These are phyloP conservation scores for Syncephalis fuscata DNA, from an alignment of 371 early-diverging fungal species.

Conservation along the genomic window DNA sequence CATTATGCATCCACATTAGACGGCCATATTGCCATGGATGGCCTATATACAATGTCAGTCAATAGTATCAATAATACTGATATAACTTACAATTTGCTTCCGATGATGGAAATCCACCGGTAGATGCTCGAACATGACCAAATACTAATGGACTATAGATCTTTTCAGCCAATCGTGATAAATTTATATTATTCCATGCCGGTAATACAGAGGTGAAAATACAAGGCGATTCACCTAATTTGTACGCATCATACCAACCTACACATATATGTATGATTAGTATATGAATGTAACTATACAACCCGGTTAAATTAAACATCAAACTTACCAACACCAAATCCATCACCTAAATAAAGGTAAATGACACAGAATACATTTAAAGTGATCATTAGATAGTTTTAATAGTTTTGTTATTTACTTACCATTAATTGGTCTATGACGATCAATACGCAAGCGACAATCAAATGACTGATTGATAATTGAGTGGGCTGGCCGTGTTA, in stretches of 20 bases:
- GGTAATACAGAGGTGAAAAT: constrained; percentile 76
- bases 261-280: too few relatives aligned
- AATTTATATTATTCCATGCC: constrained; percentile 74
- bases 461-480: constrained; percentile 72
- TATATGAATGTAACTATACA: too few relatives aligned
- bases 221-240: constrained; percentile 33
- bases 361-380: too few relatives aligned
- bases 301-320: too few relatives aligned
- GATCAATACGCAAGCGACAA: constrained; percentile 46
- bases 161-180: constrained; percentile 63
- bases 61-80: neutral
- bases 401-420: constrained; percentile 6
- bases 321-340: constrained; percentile 64
- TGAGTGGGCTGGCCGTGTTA: constrained; percentile 53
- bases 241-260: constrained; percentile 49
- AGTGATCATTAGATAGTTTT: too few relatives aligned
- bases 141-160: constrained; percentile 61
- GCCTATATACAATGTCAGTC: constrained; percentile 7
- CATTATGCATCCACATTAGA: constrained; percentile 86
- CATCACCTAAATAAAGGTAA: constrained; percentile 36
- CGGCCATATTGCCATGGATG: constrained; percentile 60
- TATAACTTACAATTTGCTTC: constrained; percentile 56
- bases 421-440: constrained; percentile 51
- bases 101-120: constrained; percentile 51
- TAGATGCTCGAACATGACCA: constrained; percentile 75